Evolutionary conservation across 1,284 basidiomycete genomes (phyloP), one percentile per base, ranked within the genome.

Genomic region (Ceratobasidium sp.): DNA sequence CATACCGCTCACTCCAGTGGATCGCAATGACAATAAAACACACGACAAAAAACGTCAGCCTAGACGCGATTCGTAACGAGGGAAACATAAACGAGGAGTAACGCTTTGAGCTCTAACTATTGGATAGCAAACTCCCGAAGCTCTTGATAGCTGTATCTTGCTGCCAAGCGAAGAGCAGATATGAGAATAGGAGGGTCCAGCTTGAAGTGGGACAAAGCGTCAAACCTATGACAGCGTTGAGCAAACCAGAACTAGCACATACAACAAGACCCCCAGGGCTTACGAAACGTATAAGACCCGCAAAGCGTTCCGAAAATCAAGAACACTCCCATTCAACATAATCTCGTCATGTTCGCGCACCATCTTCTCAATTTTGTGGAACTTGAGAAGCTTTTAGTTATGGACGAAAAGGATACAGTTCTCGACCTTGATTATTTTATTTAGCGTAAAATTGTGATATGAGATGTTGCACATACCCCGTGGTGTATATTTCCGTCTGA

Each of bases 1-100:
- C 84, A 44, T 78, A 92, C 92, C 92, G 87, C 84, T 93, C 92
- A 1, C 81, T 80, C 17, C 88, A 79, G 82, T 92, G 93, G 54
- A 93, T 82, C 6, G 80, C 67, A 13, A 85, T 77, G 1, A 89
- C 87, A 26, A 93, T 71, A 17, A 89, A 46, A 38, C 85, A 84
- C 42, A 87, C 89, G 1, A 85, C 61, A 42, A 88, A 54, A 78
- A 91, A 86, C 10, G 86, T 85, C 79, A 84, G 84, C 69, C 87
- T 82, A 0, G 90, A 90, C 62, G 86, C 83, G 42, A 93, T 75
- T 9, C 71, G 59, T 46, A 75, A 65, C 46, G 71, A 75, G 5
- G 23, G 46, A 48, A 65, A 33, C 26, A 75, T 75, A 56, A 75
- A 75, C n/a, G 61, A 15, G 54, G 71, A 75, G 15, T 15, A n/a